Evolutionary conservation across 345 rosid genomes (phyloP), one percentile per base, ranked within the genome.

Genomic region (Brassica juncea): DNA sequence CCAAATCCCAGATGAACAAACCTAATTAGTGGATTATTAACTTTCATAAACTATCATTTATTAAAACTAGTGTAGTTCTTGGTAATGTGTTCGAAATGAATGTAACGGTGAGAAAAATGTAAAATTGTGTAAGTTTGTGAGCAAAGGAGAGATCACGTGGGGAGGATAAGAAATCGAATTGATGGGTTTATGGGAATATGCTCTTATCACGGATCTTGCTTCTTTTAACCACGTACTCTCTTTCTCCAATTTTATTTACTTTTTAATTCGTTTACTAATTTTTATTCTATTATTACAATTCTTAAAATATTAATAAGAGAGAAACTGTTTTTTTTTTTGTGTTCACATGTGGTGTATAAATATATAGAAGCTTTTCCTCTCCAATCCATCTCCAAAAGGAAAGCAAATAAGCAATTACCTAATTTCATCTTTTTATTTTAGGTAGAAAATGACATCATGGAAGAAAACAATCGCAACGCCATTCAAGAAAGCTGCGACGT

Each of bases 201-300:
- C 97, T 86, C 87, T 82, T 86, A 90, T 86, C 86, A 70, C 91
- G 97, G 97, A 91, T 91, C 97, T 93, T 84, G 91, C 90, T 88
- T 77, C 78, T 73, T 52, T 69, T 69, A 35, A 66, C 74, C 82
- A 62, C 25, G 25, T 23, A 23, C 77, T 44, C 81, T 70, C 67
- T 68, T 47, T 65, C 54, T 47, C 28, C 35, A 23, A 72, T 66
- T 12, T 71, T 76, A 19, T 62, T 42, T 42, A 42, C 49, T 42
- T 42, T 42, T 39, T 42, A 47, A 12, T 47, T 31, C 11, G 68
- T 16, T 65, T 61, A 35, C 25, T 47, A 15, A 42, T 10, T 28
- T 63, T 14, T 27, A 54, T 21, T 19, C 12, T 54, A 3, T 59
- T 21, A 49, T 71, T 5, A 54, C 28, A 37, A 64, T 34, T 42